phyloP scores from a whole-genome alignment of 2,329 filamentous ascomycete species.

The Trichoderma koningii region DNA sequence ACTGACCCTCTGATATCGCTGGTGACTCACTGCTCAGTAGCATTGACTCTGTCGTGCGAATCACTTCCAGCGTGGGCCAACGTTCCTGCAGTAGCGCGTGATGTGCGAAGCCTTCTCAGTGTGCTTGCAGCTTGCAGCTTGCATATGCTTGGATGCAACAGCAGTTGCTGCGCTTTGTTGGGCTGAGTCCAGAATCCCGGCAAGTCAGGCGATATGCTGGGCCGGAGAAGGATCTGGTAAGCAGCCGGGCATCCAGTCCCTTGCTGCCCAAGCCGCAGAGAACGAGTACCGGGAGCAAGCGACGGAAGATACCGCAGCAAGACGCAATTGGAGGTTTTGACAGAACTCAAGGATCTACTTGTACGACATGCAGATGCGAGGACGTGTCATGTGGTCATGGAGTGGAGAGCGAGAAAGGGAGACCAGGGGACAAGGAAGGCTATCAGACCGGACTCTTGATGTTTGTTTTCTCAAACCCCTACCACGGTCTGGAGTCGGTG shows the following conservation, averaged over 20 bases:
- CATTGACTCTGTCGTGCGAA: neutral
- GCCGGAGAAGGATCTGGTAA: neutral
- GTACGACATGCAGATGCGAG: neutral
- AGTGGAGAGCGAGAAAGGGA: conserved; percentile 7
- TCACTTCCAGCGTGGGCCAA: neutral
- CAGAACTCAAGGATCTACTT: neutral
- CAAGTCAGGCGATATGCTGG: neutral
- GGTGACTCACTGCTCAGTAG: neutral
- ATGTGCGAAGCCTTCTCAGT: neutral
- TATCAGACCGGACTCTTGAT: neutral
- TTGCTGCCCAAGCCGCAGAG: neutral
- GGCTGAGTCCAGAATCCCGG: neutral
- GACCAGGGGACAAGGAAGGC: neutral
- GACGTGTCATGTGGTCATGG: conserved; percentile 6
- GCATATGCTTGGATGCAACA: neutral
- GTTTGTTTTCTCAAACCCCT: neutral
- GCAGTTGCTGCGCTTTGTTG: neutral
- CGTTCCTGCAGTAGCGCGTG: conserved; percentile 28
- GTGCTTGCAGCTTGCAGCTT: conserved; percentile 12
- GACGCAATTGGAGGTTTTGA: neutral
- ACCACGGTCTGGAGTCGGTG: neutral
- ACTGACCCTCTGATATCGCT: too few species aligned
- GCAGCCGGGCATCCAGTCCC: neutral
- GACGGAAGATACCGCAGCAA: neutral
- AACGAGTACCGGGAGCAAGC: neutral